Percentiles rank a stretch among this genome's conserved stretches.
Conservation (phyloP, 441 rosid genomes). For the Erodium trifolium region DNA sequence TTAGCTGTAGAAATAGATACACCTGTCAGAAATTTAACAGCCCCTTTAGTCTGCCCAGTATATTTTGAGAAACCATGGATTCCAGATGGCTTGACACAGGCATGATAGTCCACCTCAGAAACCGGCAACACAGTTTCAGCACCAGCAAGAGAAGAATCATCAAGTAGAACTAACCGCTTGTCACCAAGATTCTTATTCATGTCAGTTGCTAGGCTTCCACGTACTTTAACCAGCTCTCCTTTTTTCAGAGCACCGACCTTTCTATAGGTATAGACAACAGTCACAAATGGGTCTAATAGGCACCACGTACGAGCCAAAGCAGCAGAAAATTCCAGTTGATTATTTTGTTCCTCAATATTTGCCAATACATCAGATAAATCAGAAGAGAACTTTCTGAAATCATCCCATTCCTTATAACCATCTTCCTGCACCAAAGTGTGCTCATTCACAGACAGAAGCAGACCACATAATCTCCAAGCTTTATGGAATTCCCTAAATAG, state of each 20-base stretch:
- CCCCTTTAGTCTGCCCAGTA: constrained; percentile 18
- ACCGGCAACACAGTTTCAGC: constrained; percentile 38
- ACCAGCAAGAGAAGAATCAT: constrained; percentile 17
- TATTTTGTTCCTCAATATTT: constrained; percentile 49
- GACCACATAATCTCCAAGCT: constrained; percentile 73
- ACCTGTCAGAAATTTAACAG: constrained; percentile 22
- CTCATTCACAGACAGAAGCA: constrained; percentile 34
- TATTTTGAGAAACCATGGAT: constrained; percentile 26
- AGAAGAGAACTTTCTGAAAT: constrained; percentile 56
- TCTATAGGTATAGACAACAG: constrained; percentile 54
- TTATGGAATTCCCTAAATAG: constrained; percentile 61
- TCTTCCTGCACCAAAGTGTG: constrained; percentile 32
- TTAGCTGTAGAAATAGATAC: constrained; percentile 22
- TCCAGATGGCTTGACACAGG: constrained; percentile 32
- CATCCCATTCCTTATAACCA: constrained; percentile 54
- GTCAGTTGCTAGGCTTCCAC: constrained; percentile 30
- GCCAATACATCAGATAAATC: constrained; percentile 48
- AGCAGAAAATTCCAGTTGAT: constrained; percentile 29
- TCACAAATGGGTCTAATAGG: constrained; percentile 81
- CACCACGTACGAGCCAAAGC: constrained; percentile 59
- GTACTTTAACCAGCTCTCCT: constrained; percentile 59
- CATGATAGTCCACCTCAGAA: constrained; percentile 32
- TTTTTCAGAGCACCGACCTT: constrained; percentile 70
- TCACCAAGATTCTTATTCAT: constrained; percentile 23
- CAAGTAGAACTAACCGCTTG: too few relatives aligned